Conservation (phyloP, 2,329 filamentous ascomycete genomes). For the Fusarium ramigenum region DNA sequence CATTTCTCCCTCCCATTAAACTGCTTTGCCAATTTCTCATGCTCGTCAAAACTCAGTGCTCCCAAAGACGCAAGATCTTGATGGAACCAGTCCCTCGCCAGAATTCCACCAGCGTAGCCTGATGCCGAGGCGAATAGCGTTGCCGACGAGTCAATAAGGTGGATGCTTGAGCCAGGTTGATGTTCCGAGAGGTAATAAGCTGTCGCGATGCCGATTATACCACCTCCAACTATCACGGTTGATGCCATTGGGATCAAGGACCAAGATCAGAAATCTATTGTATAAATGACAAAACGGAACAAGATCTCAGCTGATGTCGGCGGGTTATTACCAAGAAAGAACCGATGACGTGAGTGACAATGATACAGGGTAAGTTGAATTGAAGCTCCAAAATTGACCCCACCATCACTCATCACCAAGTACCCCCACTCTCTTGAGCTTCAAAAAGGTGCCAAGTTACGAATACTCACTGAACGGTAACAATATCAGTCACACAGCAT, state of each 20-base stretch:
- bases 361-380: conserved; percentile 28
- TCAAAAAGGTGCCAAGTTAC: conserved; percentile 8
- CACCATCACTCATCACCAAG: conserved; percentile 3
- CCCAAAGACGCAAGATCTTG: conserved; percentile 67
- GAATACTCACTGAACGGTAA: not conserved
- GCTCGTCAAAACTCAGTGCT: conserved; percentile 74
- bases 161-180: conserved; percentile 54
- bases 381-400: conserved; percentile 28
- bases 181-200: conserved; percentile 75
- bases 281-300: not conserved
- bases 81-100: conserved; percentile 78
- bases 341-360: conserved; percentile 31
- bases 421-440: conserved; percentile 23
- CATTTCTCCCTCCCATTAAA: conserved; percentile 65
- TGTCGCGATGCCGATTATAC: conserved; percentile 75
- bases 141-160: conserved; percentile 57
- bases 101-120: conserved; percentile 77
- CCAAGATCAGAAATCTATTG: not conserved
- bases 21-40: conserved; percentile 69
- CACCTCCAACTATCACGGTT: conserved; percentile 74
- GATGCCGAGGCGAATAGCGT: conserved; percentile 78
- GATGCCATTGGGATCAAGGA: conserved; percentile 50
- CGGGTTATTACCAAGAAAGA: conserved; percentile 13
- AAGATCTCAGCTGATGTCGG: not conserved
- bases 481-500: not conserved